A percentile compares a stretch with the other conserved stretches of the same genome.
Conservation (phyloP, 169 alveolate species). For the Plasmodium blacklocki region DNA sequence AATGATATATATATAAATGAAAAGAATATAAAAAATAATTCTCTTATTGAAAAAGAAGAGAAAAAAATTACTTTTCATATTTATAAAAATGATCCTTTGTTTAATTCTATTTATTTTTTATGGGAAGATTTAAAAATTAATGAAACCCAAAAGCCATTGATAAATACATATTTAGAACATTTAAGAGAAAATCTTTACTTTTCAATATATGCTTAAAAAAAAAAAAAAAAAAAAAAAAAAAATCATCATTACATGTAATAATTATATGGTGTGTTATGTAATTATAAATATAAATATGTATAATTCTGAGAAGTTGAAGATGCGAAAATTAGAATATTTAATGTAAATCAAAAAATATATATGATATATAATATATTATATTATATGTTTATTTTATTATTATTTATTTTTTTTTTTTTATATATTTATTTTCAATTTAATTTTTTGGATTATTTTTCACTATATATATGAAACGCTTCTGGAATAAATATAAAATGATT, state of each 20-base stretch:
- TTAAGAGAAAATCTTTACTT: constrained; percentile 29
- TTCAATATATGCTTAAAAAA: constrained; percentile 21
- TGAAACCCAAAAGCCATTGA: constrained; percentile 13
- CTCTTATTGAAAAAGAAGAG: background rate
- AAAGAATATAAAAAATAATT: constrained; percentile 9
- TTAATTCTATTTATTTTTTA: constrained; percentile 29
- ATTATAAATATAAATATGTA: too few relatives aligned
- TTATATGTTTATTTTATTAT: too few relatives aligned
- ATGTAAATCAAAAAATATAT: too few relatives aligned
- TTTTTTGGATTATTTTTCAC: too few relatives aligned
- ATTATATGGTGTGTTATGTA: too few relatives aligned
- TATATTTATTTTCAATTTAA: too few relatives aligned
- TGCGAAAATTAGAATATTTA: too few relatives aligned
- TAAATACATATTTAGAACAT: constrained; percentile 27
- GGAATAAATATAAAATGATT: too few relatives aligned
- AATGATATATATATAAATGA: constrained; percentile 6
- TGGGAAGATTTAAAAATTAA: constrained; percentile 56
- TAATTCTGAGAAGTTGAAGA: too few relatives aligned
- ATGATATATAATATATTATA: too few relatives aligned
- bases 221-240: background rate
- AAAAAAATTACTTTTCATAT: constrained; percentile 54
- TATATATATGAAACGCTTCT: too few relatives aligned
- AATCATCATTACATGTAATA: background rate
- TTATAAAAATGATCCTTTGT: constrained; percentile 22
- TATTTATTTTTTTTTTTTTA: too few relatives aligned